Conservation (phyloP, 805 yeast genomes). For the Yamadazyma kitorensis region DNA sequence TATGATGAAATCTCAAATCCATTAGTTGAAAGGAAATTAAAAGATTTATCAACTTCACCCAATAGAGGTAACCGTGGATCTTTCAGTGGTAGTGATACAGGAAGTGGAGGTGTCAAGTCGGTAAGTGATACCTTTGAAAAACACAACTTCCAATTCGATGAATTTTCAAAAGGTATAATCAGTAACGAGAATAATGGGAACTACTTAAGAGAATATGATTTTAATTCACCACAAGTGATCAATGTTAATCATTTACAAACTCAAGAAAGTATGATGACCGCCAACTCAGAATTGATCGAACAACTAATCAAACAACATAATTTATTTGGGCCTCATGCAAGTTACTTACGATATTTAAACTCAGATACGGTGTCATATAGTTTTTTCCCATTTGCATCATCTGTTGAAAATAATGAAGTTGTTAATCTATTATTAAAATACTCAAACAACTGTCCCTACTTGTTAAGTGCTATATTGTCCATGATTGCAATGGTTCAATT, state of each 20-base stretch:
- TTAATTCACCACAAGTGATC: conserved; percentile 9
- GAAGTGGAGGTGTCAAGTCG: conserved; percentile 3
- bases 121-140: conserved; percentile 16
- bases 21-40: conserved; percentile 4
- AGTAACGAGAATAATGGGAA: conserved; percentile 9
- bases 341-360: conserved; percentile 29
- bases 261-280: conserved; percentile 1
- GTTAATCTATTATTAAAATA: conserved; percentile 47
- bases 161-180: conserved; percentile 13
- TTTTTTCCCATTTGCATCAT: conserved; percentile 37
- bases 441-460: conserved; percentile 55
- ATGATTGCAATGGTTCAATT: conserved; percentile 61
- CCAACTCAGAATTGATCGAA: conserved; percentile 26
- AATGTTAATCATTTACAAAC: conserved; percentile 3
- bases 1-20: conserved; percentile 2
- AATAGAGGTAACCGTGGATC: neutral
- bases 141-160: conserved; percentile 19
- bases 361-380: conserved; percentile 28
- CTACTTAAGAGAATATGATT: conserved; percentile 5
- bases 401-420: conserved; percentile 33
- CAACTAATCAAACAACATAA: conserved; percentile 21
- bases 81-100: conserved; percentile 1
- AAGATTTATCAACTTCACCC: conserved; percentile 3
- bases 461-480: conserved; percentile 63
- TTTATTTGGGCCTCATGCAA: conserved; percentile 26